Base-by-base conservation (phyloP, 306 rosid genomes). In the Trifolium pratense region DNA sequence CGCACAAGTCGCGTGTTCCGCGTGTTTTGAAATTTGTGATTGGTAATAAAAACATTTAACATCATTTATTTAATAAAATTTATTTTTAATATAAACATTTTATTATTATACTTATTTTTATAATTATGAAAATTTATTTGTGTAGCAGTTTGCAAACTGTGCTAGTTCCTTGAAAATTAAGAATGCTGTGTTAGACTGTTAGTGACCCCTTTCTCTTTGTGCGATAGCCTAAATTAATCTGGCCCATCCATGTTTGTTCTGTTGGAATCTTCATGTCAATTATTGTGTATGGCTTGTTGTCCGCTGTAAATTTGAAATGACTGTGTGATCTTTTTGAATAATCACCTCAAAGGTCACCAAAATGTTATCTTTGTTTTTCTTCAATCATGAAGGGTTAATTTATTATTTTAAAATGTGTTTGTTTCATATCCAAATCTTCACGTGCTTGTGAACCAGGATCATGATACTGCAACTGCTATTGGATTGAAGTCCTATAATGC, bases 401-500 rank as follows among this genome's bases (percentile, higher is more conserved):
- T 62, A 48, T 71, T 52, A 40, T 62, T 71, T 56, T 37, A 53
- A 69, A 68, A 76, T 58, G 76, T 70, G 25, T 70, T 73, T 72
- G 52, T 63, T 85, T 65, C 75, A 71, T 79, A 72, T 71, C 61
- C 36, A 74, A 51, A 56, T 71, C 49, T 66, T 68, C 57, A 59
- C 13, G 37, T 78, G 80, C 55, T 7, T 76, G 37, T 87, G 77
- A 56, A 63, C 74, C 81, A 95, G 99, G 99, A 92, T 79, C 4
- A 48, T 70, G 87, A 81, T 62, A 86, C 93, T 78, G 83, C 96
- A 15, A 76, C 75, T 83, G 93, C 99, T 66, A 85, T 95, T 66
- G 96, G 91, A 67, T 88, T 86, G 37, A 95, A 92, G 82, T 95
- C 97, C 71, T 95, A 95, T 78, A 95, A 95, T 76, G 69, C 97